Evolutionary conservation across 371 early-diverging fungal species (phyloP), one percentile per base, ranked within the genome.

Genomic region (Basidiobolus meristosporus): DNA sequence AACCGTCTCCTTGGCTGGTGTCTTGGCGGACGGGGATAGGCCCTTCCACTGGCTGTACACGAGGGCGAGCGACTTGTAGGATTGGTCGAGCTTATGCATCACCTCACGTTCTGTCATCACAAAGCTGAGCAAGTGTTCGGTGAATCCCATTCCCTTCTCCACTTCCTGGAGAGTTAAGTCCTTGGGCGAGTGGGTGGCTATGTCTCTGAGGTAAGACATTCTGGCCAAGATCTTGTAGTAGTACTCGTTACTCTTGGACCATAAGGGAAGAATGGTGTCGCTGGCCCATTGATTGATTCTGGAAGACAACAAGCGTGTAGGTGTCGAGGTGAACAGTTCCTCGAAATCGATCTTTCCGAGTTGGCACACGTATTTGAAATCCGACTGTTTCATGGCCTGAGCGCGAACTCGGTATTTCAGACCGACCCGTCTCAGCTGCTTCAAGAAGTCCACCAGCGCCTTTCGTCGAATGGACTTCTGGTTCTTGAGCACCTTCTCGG

Each of bases 391-490:
- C 39, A 49, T 50, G 22, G 56, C 50, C 28, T 56, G 52, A 6
- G 50, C 50, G 23, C 47, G 48, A 26, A 50, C 47, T 6, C 44
- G 29, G 31, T 38, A 38, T 19, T 22, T 29, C 21, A 95, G 55
- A 7, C 96, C 96, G 17, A 90, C 52, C 14, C 70, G 62, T 33
- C 78, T 70, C 42, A 92, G 48, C 32, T 77, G 71, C 54, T 80
- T 83, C 43, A 89, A 63, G 29, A 90, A 63, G 54, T 92, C 92
- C 31, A 77, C 80, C 6, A 90, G 53, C 0, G 89, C 78, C 57
- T 87, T 89, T 57, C 82, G 86, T 21, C 88, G 76, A 23, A 89
- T 57, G 38, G 74, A 70, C 54, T 82, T 88, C 26, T 26, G 26
- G 26, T 26, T 26, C 26, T 26, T 26, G 5, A 26, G 9, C 26